Base-by-base conservation (phyloP, 345 rosid species). In the Brassica carinata region DNA sequence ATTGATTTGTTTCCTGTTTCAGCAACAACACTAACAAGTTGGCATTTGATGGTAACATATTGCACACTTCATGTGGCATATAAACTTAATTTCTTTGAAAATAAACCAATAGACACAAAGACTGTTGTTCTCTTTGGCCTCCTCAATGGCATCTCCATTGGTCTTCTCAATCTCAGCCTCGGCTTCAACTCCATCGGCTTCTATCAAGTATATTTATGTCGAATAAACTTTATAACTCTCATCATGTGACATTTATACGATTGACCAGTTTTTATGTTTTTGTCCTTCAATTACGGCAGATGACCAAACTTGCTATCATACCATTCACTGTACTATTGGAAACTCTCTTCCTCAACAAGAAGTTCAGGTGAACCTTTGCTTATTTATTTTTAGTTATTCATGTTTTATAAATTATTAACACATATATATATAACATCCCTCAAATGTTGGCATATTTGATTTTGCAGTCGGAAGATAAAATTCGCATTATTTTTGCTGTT, bases 151-250 rank as follows among this genome's bases (percentile, higher is more conserved):
- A 85, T 96, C 71, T 96, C 99, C 33, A 93, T 96, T 64, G 99
- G 99, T 40, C 85, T 96, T 40, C 94, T 96, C 48, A 96, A 96
- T 85, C 86, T 96, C 77, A 96, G 99, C 80, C 93, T 96, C 7
- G 99, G 99, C 5, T 96, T 96, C 90, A 96, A 96, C 79, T 96
- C 99, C 69, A 89, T 96, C 26, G 99, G 99, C 5, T 96, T 96
- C 86, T 96, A 96, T 71, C 99, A 95, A 92, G 99, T 95, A 53
- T 8, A 17, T 93, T 18, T 59, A 38, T 40, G 6, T 58, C 62
- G 1, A 3, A 74, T 29, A 15, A 33, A 8, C 2, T 1, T 17
- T 53, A 10, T 11, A 2, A 51, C 15, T 27, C 0, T 36, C 17
- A 38, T 38, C 65, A 64, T 71, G 40, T 64, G 33, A 64, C 15